Base-by-base conservation (phyloP, 75 land plant genomes). In the Isoetes taiwanensis region DNA sequence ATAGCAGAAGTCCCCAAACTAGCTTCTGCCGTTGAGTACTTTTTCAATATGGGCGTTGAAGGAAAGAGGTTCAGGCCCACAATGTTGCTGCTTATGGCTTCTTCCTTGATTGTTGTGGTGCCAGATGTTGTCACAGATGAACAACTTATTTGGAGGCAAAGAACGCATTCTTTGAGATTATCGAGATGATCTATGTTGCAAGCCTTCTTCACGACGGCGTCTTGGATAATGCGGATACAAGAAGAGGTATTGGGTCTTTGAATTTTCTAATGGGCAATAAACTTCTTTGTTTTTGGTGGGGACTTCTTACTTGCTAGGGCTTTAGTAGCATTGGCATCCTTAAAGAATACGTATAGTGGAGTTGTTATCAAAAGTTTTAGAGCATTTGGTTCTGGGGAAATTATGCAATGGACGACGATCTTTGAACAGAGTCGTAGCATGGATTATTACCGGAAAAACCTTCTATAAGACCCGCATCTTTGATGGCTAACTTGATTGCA, bases 111-210 rank as follows among this genome's bases (percentile, higher is more conserved):
- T 57, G 16, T 80, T 19, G 66, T 68, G 9, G 34, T 72, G 9
- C 64, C 84, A 29, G 54, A 64, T 28, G 17, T 66, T 2, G 54
- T 58, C 37, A 58, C 62, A 50, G 56, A 65, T 31, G 83, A 82
- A n/a, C 64, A 72, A 17, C 86, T 84, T 32, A 10, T 65, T 10
- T 66, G 90, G 26, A 94, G 87, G 41, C 83, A 87, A n/a, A n/a
- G n/a, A n/a, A 38, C 69, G 74, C 16, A 67, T 93, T 60, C 95
- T n/a, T 95, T 30, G 86, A 93, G 73, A 84, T 93, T 2, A 88
- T 90, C 23, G 98, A 93, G 62, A 84, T 93, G 98, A 93, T 93
- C 32, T 95, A 93, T 77, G 98, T 93, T 14, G 98, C 98, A 38
- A 87, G 85, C 59, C 84, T 87, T 64, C 83, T 93, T 52, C 98